Evolutionary conservation across 176 grass and related monocot species (phyloP), one percentile per base, ranked within the genome.

Genomic region (Juncus effusus): DNA sequence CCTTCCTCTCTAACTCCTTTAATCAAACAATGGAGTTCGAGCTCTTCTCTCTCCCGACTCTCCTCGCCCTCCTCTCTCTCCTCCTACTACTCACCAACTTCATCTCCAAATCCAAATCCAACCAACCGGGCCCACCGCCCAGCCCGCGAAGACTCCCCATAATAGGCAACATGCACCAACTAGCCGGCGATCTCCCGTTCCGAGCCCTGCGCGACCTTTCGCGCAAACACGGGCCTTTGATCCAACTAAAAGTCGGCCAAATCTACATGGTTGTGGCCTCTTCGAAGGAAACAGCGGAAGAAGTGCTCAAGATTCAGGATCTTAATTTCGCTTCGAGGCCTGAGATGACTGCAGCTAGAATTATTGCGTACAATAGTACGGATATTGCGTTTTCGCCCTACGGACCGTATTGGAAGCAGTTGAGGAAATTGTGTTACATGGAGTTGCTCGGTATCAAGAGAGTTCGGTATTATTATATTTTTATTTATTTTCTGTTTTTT

Each of bases 161-260:
- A 50, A 53, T 92, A 7, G 88, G 88, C 13, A 82, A 87, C 66
- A 79, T 90, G 4, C 83, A 72, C 2, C 63, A 83, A 35, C 79
- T 90, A 3, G 44, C 44, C 9, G 83, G 83, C 0, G 45, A 80
- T 2, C 54, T 76, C 1, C 76, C 75, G 3, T 82, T 82, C 45
- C 76, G 57, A 3, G 63, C 55, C 2, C 76, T 90, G 42, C 59
- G 3, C 3, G 13, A 55, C 4, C 47, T 90, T 38, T 74, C 87
- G 1, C 4, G 15, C 16, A 42, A 6, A 5, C 70, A 90, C 39
- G 87, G 87, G 6, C 79, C 68, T 10, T 77, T 90, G 45, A 77
- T 90, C 54, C 76, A 74, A 13, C 62, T 90, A 38, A 80, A 8
- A 0, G n/a, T 90, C 1, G 87, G 87, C 36, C 73, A 74, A 51